These are phyloP conservation scores for Thraustochytrium striatum DNA, from an alignment of 352 stramenopile genomes.

Conservation along the genomic window DNA sequence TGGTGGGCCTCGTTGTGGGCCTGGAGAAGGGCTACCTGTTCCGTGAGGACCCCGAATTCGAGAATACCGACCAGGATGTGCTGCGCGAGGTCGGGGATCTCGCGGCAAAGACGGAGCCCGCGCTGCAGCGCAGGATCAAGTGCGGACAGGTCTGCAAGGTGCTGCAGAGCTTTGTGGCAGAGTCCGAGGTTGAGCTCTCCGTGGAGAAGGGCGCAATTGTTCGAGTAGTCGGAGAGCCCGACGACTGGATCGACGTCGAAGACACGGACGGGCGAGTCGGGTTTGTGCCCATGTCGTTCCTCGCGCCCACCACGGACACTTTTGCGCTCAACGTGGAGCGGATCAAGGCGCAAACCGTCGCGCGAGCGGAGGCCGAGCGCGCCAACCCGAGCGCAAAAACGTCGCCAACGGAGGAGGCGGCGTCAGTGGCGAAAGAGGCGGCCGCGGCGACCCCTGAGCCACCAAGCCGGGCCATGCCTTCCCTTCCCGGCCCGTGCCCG, in stretches of 20 bases:
- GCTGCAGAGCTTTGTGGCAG: neutral
- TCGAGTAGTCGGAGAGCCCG: neutral
- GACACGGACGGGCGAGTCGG: neutral
- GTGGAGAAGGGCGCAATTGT: neutral
- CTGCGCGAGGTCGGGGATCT: too few relatives aligned
- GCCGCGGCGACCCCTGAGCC: too few relatives aligned
- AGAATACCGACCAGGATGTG: neutral
- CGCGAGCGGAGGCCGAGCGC: too few relatives aligned
- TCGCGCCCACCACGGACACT: neutral
- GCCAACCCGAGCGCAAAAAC: too few relatives aligned
- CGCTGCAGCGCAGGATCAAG: neutral
- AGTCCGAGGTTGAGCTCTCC: neutral
- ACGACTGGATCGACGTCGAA: slow-evolving; percentile 11
- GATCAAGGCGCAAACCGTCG: too few relatives aligned
- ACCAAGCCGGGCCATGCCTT: too few relatives aligned
- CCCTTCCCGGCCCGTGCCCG: too few relatives aligned
- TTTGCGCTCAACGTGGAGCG: too few relatives aligned
- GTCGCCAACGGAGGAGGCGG: too few relatives aligned
- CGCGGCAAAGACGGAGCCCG: neutral
- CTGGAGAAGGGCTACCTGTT: neutral
- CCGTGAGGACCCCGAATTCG: neutral
- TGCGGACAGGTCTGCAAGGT: neutral
- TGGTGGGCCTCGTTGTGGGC: neutral
- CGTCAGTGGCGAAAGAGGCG: too few relatives aligned
- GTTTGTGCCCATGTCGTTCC: slow-evolving; percentile 12